phyloP scores from a whole-genome alignment of 805 yeast genomes.

The Yamadazyma laniorum region DNA sequence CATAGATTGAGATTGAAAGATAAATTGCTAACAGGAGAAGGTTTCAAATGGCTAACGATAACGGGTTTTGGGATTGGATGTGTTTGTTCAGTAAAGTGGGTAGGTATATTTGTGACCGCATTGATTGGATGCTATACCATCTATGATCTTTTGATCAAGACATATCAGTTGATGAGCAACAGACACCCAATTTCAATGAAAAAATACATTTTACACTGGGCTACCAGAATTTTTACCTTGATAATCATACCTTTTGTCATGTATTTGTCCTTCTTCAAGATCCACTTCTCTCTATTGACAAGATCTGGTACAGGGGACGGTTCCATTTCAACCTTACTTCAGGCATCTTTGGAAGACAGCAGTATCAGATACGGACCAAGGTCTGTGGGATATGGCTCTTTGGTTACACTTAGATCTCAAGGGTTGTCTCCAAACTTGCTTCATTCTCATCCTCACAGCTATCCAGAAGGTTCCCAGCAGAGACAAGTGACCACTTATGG shows the following conservation, averaged over 20 bases:
- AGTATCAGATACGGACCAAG: constrained; percentile 66
- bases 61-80: constrained; percentile 76
- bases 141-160: constrained; percentile 49
- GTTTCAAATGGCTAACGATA: constrained; percentile 54
- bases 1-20: constrained; percentile 44
- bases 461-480: constrained; percentile 90
- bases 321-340: constrained; percentile 84
- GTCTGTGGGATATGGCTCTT: constrained; percentile 60
- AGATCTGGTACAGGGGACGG: constrained; percentile 93
- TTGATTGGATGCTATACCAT: constrained; percentile 59
- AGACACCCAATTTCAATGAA: constrained; percentile 13
- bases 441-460: constrained; percentile 84
- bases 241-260: constrained; percentile 70
- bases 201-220: constrained; percentile 66
- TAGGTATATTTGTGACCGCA: constrained; percentile 66
- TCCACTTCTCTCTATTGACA: constrained; percentile 74
- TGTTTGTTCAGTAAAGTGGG: constrained; percentile 85
- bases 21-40: constrained; percentile 37
- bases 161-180: constrained; percentile 30
- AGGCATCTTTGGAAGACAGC: constrained; percentile 74
- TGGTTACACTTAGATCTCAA: constrained; percentile 63
- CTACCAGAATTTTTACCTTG: constrained; percentile 58
- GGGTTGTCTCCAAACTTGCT: constrained; percentile 72
- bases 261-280: constrained; percentile 70
- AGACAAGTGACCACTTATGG: constrained; percentile 94